Base-by-base conservation (phyloP, 1,139 yeast species). In the Komagataea norvegica region DNA sequence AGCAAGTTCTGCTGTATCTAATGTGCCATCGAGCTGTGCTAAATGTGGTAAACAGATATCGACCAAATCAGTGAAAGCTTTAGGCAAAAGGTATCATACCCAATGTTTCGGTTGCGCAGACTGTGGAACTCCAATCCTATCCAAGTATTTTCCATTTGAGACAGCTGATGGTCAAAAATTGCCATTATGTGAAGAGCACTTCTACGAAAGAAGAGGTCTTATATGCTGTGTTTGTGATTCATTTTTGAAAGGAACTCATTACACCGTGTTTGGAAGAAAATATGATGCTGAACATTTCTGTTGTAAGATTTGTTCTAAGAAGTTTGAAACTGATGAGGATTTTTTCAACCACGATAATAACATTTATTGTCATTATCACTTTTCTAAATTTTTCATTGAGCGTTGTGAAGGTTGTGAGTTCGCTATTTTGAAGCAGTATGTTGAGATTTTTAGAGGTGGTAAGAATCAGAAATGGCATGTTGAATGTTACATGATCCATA, bases 391-490 rank as follows among this genome's bases (percentile, higher is more conserved):
- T 40, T 82, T 81, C 59, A 96, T 97, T 1, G 81, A 84, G 22
- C 81, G 82, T 44, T 93, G 98, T 65, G 94, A 87, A 62, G 96
- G 97, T 17, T 91, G 98, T 62, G 75, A 81, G 46, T 81, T 88
- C 25, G 86, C 96, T 2, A 91, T 91, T 40, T 77, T 93, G 24
- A 89, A 89, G 54, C 97, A 91, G 57, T 91, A 88, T 61, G 96
- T 89, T 25, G 96, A 91, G 59, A 77, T 91, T 33, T 86, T 79
- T 47, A 72, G 95, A 49, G 95, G 96, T 34, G 96, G 96, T n/a
- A 73, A 84, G 50, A 83, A 84, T 47, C 95, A 89, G 58, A 95
- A 88, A 56, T 93, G 98, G 98, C 99, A 93, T 60, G 97, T 97
- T 3, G 98, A 93, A 59, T 93, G 98, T 65, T 93, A 88, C 57